These are phyloP conservation scores for Kodamaea sp. DNA, from an alignment of 1,139 yeast species.

Conservation along the genomic window DNA sequence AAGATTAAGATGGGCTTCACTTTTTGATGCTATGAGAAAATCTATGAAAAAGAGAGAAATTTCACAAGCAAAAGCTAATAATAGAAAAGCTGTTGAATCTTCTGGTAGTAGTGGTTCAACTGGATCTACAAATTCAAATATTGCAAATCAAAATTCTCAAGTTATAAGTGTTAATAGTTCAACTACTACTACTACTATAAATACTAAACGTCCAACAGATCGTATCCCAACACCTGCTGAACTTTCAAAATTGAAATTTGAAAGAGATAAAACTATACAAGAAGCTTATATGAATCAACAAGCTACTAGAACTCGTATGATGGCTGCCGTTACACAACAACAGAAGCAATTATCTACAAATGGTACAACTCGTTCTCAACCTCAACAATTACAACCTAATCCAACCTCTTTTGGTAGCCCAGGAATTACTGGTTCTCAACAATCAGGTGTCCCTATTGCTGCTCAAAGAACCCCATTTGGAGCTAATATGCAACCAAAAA, in stretches of 20 bases:
- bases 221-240: constrained; percentile 75
- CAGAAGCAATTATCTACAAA: constrained; percentile 22
- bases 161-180: not conserved
- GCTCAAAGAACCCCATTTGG: constrained; percentile 8
- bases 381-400: not conserved
- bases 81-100: constrained; percentile 20
- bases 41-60: constrained; percentile 82
- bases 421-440: not conserved
- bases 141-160: constrained; percentile 8
- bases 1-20: constrained; percentile 88
- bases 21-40: constrained; percentile 94
- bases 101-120: constrained; percentile 11
- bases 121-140: not conserved
- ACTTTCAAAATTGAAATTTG: constrained; percentile 73
- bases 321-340: constrained; percentile 41
- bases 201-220: constrained; percentile 26
- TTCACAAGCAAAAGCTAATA: constrained; percentile 34
- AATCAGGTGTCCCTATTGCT: not conserved
- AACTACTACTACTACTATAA: constrained; percentile 1
- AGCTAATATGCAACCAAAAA: not conserved
- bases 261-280: constrained; percentile 79
- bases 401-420: constrained; percentile 1
- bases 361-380: constrained; percentile 1
- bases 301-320: constrained; percentile 36
- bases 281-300: constrained; percentile 63